Evolutionary conservation across 2,329 filamentous ascomycete genomes (phyloP).

Genomic region (Pleurostoma richardsiae): DNA sequence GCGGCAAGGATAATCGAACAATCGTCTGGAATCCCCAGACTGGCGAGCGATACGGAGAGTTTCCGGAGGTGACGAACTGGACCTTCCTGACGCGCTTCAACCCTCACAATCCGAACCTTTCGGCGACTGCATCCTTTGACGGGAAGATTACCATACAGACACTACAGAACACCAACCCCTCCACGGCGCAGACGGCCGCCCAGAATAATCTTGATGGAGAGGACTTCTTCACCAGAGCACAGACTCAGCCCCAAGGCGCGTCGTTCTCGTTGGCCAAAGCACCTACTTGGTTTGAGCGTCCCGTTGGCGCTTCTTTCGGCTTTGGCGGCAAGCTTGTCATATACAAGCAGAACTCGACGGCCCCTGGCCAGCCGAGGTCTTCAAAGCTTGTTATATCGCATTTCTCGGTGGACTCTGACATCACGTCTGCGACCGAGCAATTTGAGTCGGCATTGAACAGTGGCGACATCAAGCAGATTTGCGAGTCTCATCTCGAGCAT

Average conservation of each 20-base stretch:
- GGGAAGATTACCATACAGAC: constrained; percentile 94
- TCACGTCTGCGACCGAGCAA: constrained; percentile 77
- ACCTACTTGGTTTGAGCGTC: constrained; percentile 85
- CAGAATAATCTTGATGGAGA: constrained; percentile 77
- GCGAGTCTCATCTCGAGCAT: constrained; percentile 68
- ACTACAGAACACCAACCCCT: constrained; percentile 84
- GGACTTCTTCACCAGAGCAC: constrained; percentile 93
- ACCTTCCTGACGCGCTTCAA: constrained; percentile 95
- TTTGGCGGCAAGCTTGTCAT: constrained; percentile 90
- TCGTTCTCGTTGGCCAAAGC: constrained; percentile 83
- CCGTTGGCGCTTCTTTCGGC: constrained; percentile 83
- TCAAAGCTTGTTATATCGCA: constrained; percentile 80
- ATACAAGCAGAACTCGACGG: constrained; percentile 55
- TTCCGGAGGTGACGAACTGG: constrained; percentile 98
- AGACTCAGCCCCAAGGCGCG: constrained; percentile 83
- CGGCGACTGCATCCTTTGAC: constrained; percentile 94
- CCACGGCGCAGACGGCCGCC: constrained; percentile 60
- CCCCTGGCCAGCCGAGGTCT: constrained; percentile 57
- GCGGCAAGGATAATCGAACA: constrained; percentile 93
- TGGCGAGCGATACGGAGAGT: constrained; percentile 81
- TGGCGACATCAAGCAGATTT: constrained; percentile 74
- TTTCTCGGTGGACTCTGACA: constrained; percentile 82
- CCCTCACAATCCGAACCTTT: constrained; percentile 84
- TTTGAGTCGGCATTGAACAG: constrained; percentile 79
- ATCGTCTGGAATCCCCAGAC: constrained; percentile 95